Percentiles rank a stretch among this genome's conserved stretches.
phyloP scores from a whole-genome alignment of 768 basidiomycete species.

The Pleurotus djamor region DNA sequence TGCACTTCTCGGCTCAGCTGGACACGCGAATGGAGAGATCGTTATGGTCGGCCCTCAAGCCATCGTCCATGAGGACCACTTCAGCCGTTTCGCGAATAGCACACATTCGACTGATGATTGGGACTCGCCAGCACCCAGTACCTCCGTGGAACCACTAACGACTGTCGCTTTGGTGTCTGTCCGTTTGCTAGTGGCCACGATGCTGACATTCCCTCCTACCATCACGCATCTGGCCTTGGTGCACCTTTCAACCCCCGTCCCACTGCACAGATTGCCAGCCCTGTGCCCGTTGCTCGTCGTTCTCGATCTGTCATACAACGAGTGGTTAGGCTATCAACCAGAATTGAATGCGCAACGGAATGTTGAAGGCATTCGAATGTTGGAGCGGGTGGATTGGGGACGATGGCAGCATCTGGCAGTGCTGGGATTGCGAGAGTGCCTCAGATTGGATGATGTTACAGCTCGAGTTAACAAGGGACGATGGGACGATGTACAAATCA shows the following conservation, averaged over 20 bases:
- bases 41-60: conserved; percentile 59
- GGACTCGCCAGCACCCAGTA: conserved; percentile 33
- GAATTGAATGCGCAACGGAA: neutral
- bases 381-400: conserved; percentile 53
- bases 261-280: conserved; percentile 40
- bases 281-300: conserved; percentile 45
- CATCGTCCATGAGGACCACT: conserved; percentile 38
- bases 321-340: conserved; percentile 29
- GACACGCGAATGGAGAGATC: conserved; percentile 62
- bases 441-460: conserved; percentile 37
- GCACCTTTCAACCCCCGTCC: conserved; percentile 31
- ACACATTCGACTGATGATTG: conserved; percentile 23
- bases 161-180: conserved; percentile 52
- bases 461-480: conserved; percentile 53
- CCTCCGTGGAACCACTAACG: conserved; percentile 29
- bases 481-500: conserved; percentile 61
- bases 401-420: conserved; percentile 51
- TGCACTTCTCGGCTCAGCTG: conserved; percentile 44
- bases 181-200: conserved; percentile 36
- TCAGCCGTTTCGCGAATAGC: conserved; percentile 21
- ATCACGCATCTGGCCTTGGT: conserved; percentile 57
- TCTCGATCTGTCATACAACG: conserved; percentile 55
- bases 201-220: conserved; percentile 60
- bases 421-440: conserved; percentile 57
- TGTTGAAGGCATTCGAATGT: neutral